Conservation (phyloP, 768 basidiomycete genomes). For the Boletus eberwhitei region DNA sequence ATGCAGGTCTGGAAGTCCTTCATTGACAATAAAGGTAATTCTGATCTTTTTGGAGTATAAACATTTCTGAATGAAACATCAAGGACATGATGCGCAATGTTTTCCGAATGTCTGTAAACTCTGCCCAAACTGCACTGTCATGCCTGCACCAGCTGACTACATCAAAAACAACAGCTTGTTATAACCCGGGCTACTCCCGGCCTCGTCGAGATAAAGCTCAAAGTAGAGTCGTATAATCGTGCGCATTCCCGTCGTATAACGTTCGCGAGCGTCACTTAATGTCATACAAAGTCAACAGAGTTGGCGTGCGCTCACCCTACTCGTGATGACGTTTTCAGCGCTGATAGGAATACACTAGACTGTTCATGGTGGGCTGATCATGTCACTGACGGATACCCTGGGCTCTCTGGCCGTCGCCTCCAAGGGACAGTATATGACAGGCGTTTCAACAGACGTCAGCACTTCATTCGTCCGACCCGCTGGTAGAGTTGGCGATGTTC, state of each 20-base stretch:
- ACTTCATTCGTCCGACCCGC: constrained; percentile 77
- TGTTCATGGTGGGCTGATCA: constrained; percentile 78
- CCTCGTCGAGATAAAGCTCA: constrained; percentile 62
- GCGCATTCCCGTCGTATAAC: constrained; percentile 20
- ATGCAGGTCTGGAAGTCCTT: constrained; percentile 77
- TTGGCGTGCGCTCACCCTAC: constrained; percentile 52
- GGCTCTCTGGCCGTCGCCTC: constrained; percentile 83
- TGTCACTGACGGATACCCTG: constrained; percentile 80
- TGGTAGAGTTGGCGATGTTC: constrained; percentile 64
- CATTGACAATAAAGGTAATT: constrained; percentile 64
- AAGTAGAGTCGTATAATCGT: constrained; percentile 76
- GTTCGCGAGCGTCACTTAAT: neutral
- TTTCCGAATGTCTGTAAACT: constrained; percentile 63
- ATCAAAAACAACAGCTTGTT: constrained; percentile 46
- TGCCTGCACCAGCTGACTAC: neutral
- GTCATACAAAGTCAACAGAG: constrained; percentile 62
- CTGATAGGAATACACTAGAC: constrained; percentile 30
- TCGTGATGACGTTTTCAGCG: neutral
- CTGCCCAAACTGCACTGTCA: neutral
- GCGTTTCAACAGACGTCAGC: constrained; percentile 79
- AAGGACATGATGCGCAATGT: constrained; percentile 78
- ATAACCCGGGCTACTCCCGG: constrained; percentile 70
- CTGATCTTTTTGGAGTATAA: accelerated
- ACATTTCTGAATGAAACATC: constrained; percentile 7
- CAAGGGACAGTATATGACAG: constrained; percentile 83